Evolutionary conservation across 176 grass and related monocot species (phyloP), one percentile per base, ranked within the genome.

Genomic region (Thalia dealbata): DNA sequence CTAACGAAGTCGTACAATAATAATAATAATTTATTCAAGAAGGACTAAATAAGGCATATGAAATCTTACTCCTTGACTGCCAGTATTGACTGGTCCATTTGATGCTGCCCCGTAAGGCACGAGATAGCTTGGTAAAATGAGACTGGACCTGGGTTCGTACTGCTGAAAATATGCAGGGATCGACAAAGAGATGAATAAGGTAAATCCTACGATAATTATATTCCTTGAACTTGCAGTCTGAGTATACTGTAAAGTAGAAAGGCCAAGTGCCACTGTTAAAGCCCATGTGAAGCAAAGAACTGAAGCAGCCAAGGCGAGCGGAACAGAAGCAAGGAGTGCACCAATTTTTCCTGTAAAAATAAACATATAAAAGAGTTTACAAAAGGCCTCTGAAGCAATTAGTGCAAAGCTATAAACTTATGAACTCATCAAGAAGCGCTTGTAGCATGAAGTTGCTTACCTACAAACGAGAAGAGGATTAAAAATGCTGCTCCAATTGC

Each of bases 191-290:
- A 99, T 93, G 73, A 99, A 99, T 30, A 99, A 82, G 21, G 95
- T 99, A 82, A 99, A 99, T 23, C 90, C 95, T 10, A 99, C 85
- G n/a, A 99, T 99, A 81, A 99, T 93, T 78, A 99, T 88, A 79
- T 99, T 99, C 19, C 95, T 92, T n/a, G 95, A 93, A 79, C 95
- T 99, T 69, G 75, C 90, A 50, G 90, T 89, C 86, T 93, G 83
- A 68, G 90, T 99, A 77, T 99, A 99, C 27, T 91, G 84, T 75
- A 99, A 56, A 59, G 87, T 99, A 71, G 90, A 91, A 55, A 91
- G 78, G 25, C 90, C 95, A 28, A 93, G 88, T 16, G 95, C 87
- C 0, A 93, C 87, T 69, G 88, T 86, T 67, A 99, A 77, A 12
- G 95, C 95, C 95, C 95, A 99, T 19, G 90, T 88, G 79, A 93